Evolutionary conservation across 306 rosid genomes (phyloP), one percentile per base, ranked within the genome.

Genomic region (Quercus mongolica): DNA sequence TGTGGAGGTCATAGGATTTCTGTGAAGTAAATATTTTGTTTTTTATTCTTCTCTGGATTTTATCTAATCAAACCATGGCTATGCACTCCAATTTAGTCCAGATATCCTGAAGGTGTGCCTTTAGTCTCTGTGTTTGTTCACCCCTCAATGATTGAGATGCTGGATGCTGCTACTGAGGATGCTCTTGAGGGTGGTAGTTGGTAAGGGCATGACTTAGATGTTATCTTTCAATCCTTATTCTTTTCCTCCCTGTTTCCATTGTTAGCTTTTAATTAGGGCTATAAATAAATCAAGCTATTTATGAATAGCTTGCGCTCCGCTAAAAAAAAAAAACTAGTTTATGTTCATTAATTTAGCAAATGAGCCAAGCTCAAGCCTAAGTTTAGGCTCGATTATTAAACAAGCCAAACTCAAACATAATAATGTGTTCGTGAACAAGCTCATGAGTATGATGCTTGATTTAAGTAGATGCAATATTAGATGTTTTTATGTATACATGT

Each of bases 31-130:
- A 76, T 78, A n/a, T 59, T 70, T 56, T 57, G 23, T 61, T 65
- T 76, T 62, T 56, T 51, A 52, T 64, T 80, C 68, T 75, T 79
- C 69, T 78, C 62, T 75, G 59, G 52, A 69, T 56, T 77, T 73
- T 79, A 57, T 83, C 85, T 89, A 73, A 84, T 86, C 79, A 82
- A 84, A 75, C 84, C 83, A 76, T 85, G 81, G 85, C 80, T 85
- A 73, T 79, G 72, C 73, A 74, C 81, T 83, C 85, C 86, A 96
- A 84, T 96, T 87, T 91, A 96, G 99, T 93, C 96, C 92, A 96
- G 97, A 85, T 93, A 96, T 89, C 96, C 96, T 54, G 97, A 96
- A 80, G 98, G 99, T 69, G 89, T 87, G 73, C 94, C 97, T 79
- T 85, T 96, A 64, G 91, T 85, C 78, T 88, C 96, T 72, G 87